Conservation (phyloP, 805 yeast genomes). For the Candida ipomoeae region DNA sequence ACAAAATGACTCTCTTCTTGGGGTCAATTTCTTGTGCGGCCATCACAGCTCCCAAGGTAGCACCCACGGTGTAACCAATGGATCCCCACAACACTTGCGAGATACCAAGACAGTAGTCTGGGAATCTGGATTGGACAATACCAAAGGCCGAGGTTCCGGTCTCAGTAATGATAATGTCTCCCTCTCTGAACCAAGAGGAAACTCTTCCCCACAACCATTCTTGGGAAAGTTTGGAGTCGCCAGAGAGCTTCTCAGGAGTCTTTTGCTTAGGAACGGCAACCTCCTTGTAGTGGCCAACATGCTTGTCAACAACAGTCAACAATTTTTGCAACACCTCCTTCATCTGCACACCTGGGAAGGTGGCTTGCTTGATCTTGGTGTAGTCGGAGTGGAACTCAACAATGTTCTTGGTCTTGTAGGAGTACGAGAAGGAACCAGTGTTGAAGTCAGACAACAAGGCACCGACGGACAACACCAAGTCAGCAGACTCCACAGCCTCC, state of each 20-base stretch:
- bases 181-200: constrained; percentile 24
- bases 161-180: constrained; percentile 27
- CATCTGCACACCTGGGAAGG: constrained; percentile 72
- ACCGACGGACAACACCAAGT: constrained; percentile 74
- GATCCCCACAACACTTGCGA: constrained; percentile 29
- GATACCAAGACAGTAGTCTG: constrained; percentile 22
- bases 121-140: constrained; percentile 24
- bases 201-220: constrained; percentile 25
- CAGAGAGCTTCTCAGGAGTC: constrained; percentile 42
- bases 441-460: constrained; percentile 83
- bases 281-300: constrained; percentile 43
- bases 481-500: constrained; percentile 68
- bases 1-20: constrained; percentile 32
- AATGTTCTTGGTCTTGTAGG: constrained; percentile 68
- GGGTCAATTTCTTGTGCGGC: constrained; percentile 26
- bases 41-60: constrained; percentile 27
- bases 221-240: constrained; percentile 21
- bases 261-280: constrained; percentile 53
- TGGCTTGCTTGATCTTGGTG: constrained; percentile 65
- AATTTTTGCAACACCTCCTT: constrained; percentile 37
- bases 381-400: constrained; percentile 77
- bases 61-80: constrained; percentile 27
- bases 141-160: constrained; percentile 29
- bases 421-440: constrained; percentile 82
- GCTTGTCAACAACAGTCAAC: constrained; percentile 33